Evolutionary conservation across 164 flowering plant species (phyloP).

Genomic region (Nymphaea colorata): DNA sequence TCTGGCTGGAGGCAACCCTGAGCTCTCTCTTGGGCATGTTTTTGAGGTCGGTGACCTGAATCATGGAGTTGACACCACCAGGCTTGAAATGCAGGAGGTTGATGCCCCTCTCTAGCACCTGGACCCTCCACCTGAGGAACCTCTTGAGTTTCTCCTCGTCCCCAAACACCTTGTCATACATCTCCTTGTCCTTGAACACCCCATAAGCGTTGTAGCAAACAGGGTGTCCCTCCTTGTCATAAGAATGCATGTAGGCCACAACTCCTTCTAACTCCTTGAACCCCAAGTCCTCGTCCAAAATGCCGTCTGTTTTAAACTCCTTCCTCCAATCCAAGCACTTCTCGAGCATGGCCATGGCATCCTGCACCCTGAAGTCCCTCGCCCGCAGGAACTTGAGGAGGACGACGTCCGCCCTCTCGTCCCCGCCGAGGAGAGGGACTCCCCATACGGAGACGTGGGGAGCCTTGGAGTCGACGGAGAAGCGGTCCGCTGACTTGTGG

Average conservation of each 20-base stretch:
- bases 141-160: constrained; percentile 73
- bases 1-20: constrained; percentile 77
- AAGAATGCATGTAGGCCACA: constrained; percentile 70
- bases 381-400: constrained; percentile 84
- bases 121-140: constrained; percentile 94
- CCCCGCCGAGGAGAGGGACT: constrained; percentile 32
- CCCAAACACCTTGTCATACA: constrained; percentile 82
- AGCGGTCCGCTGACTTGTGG: constrained; percentile 11
- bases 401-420: constrained; percentile 65
- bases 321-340: constrained; percentile 61
- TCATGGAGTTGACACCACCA: constrained; percentile 76
- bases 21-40: constrained; percentile 97
- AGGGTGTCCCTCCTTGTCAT: constrained; percentile 73
- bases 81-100: constrained; percentile 70
- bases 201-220: constrained; percentile 96
- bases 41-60: constrained; percentile 90
- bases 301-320: constrained; percentile 56
- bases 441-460: constrained; percentile 61
- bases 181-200: constrained; percentile 65
- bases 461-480: not conserved
- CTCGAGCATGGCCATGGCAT: constrained; percentile 49
- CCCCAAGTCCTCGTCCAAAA: constrained; percentile 66
- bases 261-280: constrained; percentile 79
- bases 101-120: constrained; percentile 80
- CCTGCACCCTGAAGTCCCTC: constrained; percentile 59